phyloP scores from a whole-genome alignment of 2,329 filamentous ascomycete genomes.

The Penicillium freii region DNA sequence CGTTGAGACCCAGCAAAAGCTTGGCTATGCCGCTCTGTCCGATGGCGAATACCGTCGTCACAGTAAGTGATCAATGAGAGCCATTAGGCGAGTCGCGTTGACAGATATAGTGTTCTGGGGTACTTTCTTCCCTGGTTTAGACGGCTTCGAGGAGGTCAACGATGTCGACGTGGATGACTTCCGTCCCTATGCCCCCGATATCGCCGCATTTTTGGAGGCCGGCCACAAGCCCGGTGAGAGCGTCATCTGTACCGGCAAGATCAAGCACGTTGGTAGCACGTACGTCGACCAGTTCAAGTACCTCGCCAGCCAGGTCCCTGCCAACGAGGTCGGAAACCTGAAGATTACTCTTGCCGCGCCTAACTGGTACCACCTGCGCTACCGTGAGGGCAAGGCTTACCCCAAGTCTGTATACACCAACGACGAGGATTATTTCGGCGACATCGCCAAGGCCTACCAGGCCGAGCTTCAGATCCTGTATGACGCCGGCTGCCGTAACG shows the following conservation, averaged over 20 bases:
- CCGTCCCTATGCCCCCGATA: slow-evolving; percentile 59
- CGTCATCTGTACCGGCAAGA: slow-evolving; percentile 58
- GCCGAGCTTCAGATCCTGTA: slow-evolving; percentile 62
- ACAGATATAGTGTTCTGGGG: slow-evolving; percentile 53
- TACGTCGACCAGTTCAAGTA: slow-evolving; percentile 60
- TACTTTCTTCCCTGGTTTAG: slow-evolving; percentile 54
- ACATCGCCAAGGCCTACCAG: slow-evolving; percentile 65
- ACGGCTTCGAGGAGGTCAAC: slow-evolving; percentile 55
- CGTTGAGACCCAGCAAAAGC: slow-evolving; percentile 62
- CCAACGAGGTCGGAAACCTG: slow-evolving; percentile 62
- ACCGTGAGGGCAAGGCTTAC: slow-evolving; percentile 56
- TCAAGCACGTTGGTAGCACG: slow-evolving; percentile 56
- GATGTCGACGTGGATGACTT: slow-evolving; percentile 53
- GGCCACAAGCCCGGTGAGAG: slow-evolving; percentile 56
- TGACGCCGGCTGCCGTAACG: slow-evolving; percentile 61
- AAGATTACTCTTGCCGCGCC: slow-evolving; percentile 68
- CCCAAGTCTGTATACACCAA: slow-evolving; percentile 56
- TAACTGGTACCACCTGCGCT: slow-evolving; percentile 68
- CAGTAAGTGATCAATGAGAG: slow-evolving; percentile 31
- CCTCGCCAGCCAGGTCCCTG: slow-evolving; percentile 58
- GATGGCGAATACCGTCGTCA: slow-evolving; percentile 65
- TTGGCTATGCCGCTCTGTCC: slow-evolving; percentile 63
- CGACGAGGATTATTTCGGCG: slow-evolving; percentile 62
- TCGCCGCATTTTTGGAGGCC: slow-evolving; percentile 61
- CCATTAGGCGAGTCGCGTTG: not conserved